Evolutionary conservation across 345 rosid genomes (phyloP).

Genomic region (Physaria fendleri): DNA sequence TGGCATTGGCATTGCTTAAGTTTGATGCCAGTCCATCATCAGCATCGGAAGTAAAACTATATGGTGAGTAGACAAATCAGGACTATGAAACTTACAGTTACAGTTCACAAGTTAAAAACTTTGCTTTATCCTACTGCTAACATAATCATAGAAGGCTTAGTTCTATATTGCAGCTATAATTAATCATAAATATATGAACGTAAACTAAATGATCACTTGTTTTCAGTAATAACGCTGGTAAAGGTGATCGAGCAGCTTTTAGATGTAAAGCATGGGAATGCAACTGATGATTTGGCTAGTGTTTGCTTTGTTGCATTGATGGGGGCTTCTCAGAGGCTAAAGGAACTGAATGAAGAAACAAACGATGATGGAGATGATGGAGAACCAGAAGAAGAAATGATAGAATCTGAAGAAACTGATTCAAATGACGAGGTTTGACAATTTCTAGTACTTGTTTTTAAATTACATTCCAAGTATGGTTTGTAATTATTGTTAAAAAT

Average conservation of each 20-base stretch:
- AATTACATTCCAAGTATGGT: background rate
- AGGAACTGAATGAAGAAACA: conserved; percentile 51
- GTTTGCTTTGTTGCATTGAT: conserved; percentile 55
- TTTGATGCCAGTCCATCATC: conserved; percentile 38
- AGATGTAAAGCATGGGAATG: conserved; percentile 34
- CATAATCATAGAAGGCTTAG: background rate
- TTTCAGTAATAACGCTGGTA: conserved; percentile 54
- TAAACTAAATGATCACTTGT: conserved; percentile 16
- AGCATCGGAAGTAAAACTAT: conserved; percentile 56
- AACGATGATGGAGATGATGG: conserved; percentile 47
- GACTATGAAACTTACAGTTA: background rate
- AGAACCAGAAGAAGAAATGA: conserved; percentile 42
- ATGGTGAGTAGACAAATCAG: conserved; percentile 37
- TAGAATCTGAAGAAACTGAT: conserved; percentile 37
- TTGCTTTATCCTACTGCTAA: background rate
- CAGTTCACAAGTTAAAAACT: background rate
- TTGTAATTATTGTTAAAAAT: background rate
- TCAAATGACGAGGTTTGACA: conserved; percentile 52
- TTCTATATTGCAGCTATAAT: background rate
- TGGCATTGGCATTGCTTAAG: conserved; percentile 37
- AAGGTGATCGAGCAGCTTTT: conserved; percentile 58
- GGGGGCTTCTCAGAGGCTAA: conserved; percentile 46
- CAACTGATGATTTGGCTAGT: conserved; percentile 33
- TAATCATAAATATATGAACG: background rate
- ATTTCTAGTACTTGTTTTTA: background rate